phyloP scores from a whole-genome alignment of 176 grass and related monocot species.

The Oryza punctata region DNA sequence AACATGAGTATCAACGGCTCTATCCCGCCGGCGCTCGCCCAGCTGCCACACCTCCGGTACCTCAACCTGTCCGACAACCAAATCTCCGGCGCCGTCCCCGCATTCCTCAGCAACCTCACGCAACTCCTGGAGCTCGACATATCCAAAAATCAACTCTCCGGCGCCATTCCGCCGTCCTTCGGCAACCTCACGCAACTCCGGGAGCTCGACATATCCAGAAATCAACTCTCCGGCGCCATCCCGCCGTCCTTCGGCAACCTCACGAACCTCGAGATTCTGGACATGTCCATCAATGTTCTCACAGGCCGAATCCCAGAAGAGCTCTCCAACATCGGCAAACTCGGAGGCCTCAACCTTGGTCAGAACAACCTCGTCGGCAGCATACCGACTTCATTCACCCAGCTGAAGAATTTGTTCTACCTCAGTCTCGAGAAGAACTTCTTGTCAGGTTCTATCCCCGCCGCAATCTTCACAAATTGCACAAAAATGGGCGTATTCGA shows the following conservation, averaged over 20 bases:
- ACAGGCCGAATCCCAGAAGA: slow-evolving; percentile 61
- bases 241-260: slow-evolving; percentile 30
- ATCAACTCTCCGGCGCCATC: slow-evolving; percentile 36
- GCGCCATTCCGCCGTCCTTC: slow-evolving; percentile 8
- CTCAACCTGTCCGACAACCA: slow-evolving; percentile 57
- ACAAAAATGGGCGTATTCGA: slow-evolving; percentile 14
- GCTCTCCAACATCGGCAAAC: slow-evolving; percentile 42
- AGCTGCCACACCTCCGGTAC: slow-evolving; percentile 46
- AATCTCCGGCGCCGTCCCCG: slow-evolving; percentile 26
- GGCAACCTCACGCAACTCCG: slow-evolving; percentile 33
- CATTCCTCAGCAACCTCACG: slow-evolving; percentile 50
- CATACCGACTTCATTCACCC: slow-evolving; percentile 53
- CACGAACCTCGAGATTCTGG: slow-evolving; percentile 13
- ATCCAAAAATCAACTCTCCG: slow-evolving; percentile 37
- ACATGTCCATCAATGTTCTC: slow-evolving; percentile 46
- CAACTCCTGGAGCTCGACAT: slow-evolving; percentile 42
- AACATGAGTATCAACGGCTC: slow-evolving; percentile 35
- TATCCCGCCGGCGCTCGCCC: slow-evolving; percentile 39
- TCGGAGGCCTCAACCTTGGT: slow-evolving; percentile 18
- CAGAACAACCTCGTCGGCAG: slow-evolving; percentile 44
- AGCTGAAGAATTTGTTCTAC: slow-evolving; percentile 25
- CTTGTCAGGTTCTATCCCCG: slow-evolving; percentile 57
- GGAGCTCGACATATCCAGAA: slow-evolving; percentile 37
- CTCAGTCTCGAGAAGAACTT: slow-evolving; percentile 44
- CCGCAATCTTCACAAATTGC: slow-evolving; percentile 58